A percentile compares a stretch with the other conserved stretches of the same genome.
Conservation (phyloP, 345 rosid species). For the Dipteronia dyeriana region DNA sequence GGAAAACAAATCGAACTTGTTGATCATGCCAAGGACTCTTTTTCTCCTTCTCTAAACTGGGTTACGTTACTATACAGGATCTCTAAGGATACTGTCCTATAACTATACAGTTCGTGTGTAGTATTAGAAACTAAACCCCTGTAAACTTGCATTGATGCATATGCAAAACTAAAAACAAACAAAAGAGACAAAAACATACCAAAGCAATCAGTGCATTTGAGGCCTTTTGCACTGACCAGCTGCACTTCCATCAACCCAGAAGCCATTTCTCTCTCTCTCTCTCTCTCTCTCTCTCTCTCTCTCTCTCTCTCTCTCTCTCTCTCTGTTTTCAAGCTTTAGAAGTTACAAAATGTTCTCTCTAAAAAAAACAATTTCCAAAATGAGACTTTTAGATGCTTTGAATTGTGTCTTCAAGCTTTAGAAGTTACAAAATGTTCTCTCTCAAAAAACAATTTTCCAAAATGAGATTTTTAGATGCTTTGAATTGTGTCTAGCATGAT, state of each 20-base stretch:
- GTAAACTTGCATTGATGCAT: neutral
- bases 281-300: conserved; percentile 15
- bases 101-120: neutral
- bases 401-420: neutral
- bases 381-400: too few relatives aligned
- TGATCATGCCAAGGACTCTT: too few relatives aligned
- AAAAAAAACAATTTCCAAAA: too few relatives aligned
- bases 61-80: too few relatives aligned
- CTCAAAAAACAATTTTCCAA: too few relatives aligned
- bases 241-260: conserved; percentile 71
- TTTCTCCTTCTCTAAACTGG: too few relatives aligned
- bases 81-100: too few relatives aligned
- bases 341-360: too few relatives aligned
- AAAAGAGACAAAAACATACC: conserved; percentile 33
- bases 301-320: conserved; percentile 12
- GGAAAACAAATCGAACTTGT: too few relatives aligned
- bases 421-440: neutral
- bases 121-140: too few relatives aligned
- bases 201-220: conserved; percentile 56
- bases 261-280: conserved; percentile 46
- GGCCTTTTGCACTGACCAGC: conserved; percentile 69
- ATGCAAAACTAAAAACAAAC: too few relatives aligned
- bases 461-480: neutral
- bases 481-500: neutral
- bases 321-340: neutral